A percentile compares a stretch with the other conserved stretches of the same genome.
Evolutionary conservation across 768 basidiomycete species (phyloP).

Genomic region (Phaeolepiota aurea): DNA sequence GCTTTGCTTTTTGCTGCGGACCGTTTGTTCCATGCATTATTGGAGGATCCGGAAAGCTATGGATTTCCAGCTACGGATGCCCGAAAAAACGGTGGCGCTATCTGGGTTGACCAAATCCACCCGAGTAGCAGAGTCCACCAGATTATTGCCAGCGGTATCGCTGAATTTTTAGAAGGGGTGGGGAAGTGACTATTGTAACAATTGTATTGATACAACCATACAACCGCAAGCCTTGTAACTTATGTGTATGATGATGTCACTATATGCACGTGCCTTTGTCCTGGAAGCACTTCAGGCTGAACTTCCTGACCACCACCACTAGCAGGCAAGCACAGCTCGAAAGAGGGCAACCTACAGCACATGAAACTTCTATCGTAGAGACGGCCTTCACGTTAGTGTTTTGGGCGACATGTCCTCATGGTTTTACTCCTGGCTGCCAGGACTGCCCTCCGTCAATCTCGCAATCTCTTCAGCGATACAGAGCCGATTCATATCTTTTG

Average conservation of each 20-base stretch:
- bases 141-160: slow-evolving; percentile 34
- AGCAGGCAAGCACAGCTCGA: no score
- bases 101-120: slow-evolving; percentile 49
- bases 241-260: no score
- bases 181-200: neutral
- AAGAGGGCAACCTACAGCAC: no score
- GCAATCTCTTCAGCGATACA: slow-evolving; percentile 68
- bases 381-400: no score
- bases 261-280: no score
- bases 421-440: slow-evolving; percentile 54
- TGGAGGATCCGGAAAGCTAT: slow-evolving; percentile 34
- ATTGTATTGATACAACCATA: no score
- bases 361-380: no score
- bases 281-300: no score
- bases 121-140: slow-evolving; percentile 44
- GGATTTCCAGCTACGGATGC: slow-evolving; percentile 28
- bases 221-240: no score
- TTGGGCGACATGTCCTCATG: slow-evolving; percentile 38
- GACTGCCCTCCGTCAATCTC: slow-evolving; percentile 60
- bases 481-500: slow-evolving; percentile 82
- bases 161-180: slow-evolving; percentile 21
- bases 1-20: slow-evolving; percentile 42
- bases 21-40: slow-evolving; percentile 33
- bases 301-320: no score
- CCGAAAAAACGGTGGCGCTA: slow-evolving; percentile 21